A percentile compares a stretch with the other conserved stretches of the same genome.
Conservation (phyloP, 768 basidiomycete genomes). For the Imleria badia region DNA sequence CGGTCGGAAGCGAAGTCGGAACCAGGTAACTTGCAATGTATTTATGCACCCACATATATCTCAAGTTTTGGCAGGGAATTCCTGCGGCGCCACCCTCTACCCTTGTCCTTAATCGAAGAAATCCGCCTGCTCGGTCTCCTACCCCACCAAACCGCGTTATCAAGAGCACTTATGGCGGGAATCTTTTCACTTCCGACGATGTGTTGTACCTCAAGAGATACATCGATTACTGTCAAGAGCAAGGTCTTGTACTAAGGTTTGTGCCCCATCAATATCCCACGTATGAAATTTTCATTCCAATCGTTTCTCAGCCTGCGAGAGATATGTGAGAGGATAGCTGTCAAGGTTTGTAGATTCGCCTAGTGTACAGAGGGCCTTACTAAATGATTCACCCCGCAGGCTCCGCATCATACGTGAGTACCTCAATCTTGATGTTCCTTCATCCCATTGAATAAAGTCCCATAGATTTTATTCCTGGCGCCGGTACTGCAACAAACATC, state of each 20-base stretch:
- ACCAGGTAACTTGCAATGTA: conserved; percentile 40
- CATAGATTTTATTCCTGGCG: conserved; percentile 87
- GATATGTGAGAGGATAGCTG: conserved; percentile 84
- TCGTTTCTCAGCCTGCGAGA: conserved; percentile 52
- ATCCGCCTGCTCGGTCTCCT: conserved; percentile 73
- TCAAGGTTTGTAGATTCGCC: conserved; percentile 52
- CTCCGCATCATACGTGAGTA: conserved; percentile 84
- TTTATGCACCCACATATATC: neutral
- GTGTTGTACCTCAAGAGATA: conserved; percentile 82
- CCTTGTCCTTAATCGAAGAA: conserved; percentile 63
- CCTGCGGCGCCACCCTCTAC: conserved; percentile 68
- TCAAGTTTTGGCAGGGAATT: conserved; percentile 40
- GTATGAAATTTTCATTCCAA: conserved; percentile 28
- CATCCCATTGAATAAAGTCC: neutral
- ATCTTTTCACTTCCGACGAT: conserved; percentile 83
- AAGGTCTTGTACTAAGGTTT: conserved; percentile 78
- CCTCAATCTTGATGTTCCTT: neutral
- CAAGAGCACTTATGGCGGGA: conserved; percentile 88
- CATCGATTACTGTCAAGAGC: conserved; percentile 88
- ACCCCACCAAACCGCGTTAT: conserved; percentile 81
- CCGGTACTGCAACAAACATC: conserved; percentile 90
- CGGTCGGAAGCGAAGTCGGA: conserved; percentile 68
- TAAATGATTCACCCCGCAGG: conserved; percentile 40
- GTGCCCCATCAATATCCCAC: conserved; percentile 4
- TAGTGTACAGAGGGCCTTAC: neutral